Evolutionary conservation across 192 early-diverging fungal species (phyloP).

Genomic region (Backusella westeae): DNA sequence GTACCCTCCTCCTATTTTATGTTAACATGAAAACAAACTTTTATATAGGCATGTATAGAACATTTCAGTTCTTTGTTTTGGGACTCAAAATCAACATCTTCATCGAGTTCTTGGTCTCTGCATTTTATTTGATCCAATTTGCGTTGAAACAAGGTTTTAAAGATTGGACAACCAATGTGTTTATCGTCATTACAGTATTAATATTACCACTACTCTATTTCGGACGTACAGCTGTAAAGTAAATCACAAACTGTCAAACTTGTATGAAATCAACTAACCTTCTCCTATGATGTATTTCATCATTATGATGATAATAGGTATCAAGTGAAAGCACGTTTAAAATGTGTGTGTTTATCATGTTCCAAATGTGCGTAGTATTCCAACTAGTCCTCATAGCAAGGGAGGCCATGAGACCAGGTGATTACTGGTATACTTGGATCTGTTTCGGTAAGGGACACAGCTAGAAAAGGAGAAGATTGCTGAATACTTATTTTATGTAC

Average conservation of each 20-base stretch:
- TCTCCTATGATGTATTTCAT: neutral
- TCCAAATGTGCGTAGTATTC: constrained; percentile 34
- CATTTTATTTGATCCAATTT: constrained; percentile 33
- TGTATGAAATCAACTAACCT: neutral
- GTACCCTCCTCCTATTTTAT: neutral
- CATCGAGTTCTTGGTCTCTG: constrained; percentile 38
- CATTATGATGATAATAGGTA: constrained; percentile 12
- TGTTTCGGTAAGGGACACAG: constrained; percentile 31
- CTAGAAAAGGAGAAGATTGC: neutral
- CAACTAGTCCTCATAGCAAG: constrained; percentile 28
- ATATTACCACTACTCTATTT: constrained; percentile 36
- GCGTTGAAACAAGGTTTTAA: constrained; percentile 10
- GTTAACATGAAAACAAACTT: neutral
- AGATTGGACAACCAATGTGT: constrained; percentile 21
- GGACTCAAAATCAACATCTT: constrained; percentile 40
- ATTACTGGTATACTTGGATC: constrained; percentile 40
- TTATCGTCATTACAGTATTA: constrained; percentile 22
- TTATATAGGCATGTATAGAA: constrained; percentile 34
- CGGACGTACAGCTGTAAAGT: constrained; percentile 31
- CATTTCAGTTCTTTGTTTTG: constrained; percentile 37
- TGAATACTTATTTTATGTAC: neutral
- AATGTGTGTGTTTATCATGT: constrained; percentile 33
- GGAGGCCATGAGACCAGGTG: constrained; percentile 5
- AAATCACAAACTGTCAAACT: neutral
- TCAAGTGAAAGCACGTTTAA: constrained; percentile 13